Evolutionary conservation across 441 rosid species (phyloP).

Genomic region (Euphorbia schlechtendalii): DNA sequence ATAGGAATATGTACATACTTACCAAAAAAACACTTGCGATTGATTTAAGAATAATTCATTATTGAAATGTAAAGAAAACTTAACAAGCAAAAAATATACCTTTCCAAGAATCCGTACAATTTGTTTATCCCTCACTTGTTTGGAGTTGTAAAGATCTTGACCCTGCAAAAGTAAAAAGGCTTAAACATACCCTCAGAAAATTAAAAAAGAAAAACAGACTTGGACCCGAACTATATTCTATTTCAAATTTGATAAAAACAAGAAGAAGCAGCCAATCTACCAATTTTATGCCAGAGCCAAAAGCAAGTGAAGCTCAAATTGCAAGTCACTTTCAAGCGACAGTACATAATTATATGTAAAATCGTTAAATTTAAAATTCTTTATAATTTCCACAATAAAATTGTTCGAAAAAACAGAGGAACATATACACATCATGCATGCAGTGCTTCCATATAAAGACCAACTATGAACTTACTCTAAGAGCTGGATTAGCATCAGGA

Average conservation of each 20-base stretch:
- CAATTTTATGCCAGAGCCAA: background rate
- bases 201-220: slow-evolving; percentile 18
- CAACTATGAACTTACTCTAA: slow-evolving; percentile 49
- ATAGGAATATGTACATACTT: background rate
- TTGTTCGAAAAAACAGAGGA: background rate
- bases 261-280: background rate
- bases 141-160: slow-evolving; percentile 78
- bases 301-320: background rate
- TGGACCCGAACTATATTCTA: background rate
- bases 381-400: background rate
- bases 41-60: background rate
- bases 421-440: background rate
- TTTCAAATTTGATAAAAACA: background rate
- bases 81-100: slow-evolving; percentile 36
- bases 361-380: background rate
- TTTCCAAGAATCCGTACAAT: slow-evolving; percentile 88
- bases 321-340: background rate
- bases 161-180: slow-evolving; percentile 38
- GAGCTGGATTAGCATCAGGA: slow-evolving; percentile 99
- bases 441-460: background rate
- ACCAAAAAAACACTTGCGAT: background rate
- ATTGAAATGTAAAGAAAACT: background rate
- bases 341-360: background rate
- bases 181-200: background rate
- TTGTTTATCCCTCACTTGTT: slow-evolving; percentile 93